Percentiles rank a stretch among this genome's conserved stretches.
phyloP scores from a whole-genome alignment of 192 early-diverging fungal species.

The Haplosporangium gracile region DNA sequence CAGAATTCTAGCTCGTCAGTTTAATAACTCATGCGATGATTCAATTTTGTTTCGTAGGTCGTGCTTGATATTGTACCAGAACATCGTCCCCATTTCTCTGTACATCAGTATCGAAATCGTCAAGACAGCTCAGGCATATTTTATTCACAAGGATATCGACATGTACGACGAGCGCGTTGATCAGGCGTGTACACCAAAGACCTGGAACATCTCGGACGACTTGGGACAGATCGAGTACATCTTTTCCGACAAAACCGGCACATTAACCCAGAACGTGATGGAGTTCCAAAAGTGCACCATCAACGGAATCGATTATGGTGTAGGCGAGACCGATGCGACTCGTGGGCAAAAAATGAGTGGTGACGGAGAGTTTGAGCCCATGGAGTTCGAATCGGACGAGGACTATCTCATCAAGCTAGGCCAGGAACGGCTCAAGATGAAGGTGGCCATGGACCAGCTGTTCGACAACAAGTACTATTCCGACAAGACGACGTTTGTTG shows the following conservation, averaged over 20 bases:
- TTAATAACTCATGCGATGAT: not conserved
- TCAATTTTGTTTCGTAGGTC: conserved; percentile 64
- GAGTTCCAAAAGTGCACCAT: conserved; percentile 94
- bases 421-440: conserved; percentile 65
- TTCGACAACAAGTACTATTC: conserved; percentile 75
- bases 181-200: conserved; percentile 82
- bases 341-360: conserved; percentile 57
- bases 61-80: conserved; percentile 92
- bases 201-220: conserved; percentile 96
- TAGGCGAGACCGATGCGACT: conserved; percentile 68
- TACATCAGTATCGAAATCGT: conserved; percentile 95
- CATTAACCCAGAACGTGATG: conserved; percentile 97
- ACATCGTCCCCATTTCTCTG: conserved; percentile 95
- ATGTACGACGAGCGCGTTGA: conserved; percentile 89
- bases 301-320: conserved; percentile 86
- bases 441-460: conserved; percentile 65
- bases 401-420: conserved; percentile 52
- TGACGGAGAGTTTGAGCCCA: conserved; percentile 46
- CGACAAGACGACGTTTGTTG: conserved; percentile 78
- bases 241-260: conserved; percentile 98
- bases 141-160: conserved; percentile 91
- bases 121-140: conserved; percentile 91
- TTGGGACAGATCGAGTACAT: conserved; percentile 96
- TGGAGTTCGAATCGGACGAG: conserved; percentile 49
- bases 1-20: not conserved